Base-by-base conservation (phyloP, 1,139 yeast genomes). In the Lodderomyces elongisporus region DNA sequence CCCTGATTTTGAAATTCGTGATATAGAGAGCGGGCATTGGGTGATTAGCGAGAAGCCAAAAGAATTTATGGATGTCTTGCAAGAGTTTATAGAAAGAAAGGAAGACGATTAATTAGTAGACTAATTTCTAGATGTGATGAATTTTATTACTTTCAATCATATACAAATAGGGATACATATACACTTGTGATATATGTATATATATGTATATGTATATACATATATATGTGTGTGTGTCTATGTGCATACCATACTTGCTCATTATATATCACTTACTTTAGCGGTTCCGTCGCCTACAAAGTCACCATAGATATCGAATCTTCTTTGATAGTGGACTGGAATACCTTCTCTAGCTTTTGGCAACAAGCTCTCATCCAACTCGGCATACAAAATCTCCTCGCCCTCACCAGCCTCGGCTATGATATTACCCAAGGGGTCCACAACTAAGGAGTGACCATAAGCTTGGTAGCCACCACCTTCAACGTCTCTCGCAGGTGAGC, bases 21-120 rank as follows among this genome's bases (percentile, higher is more conserved):
- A 85, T 48, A 65, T 91, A 20, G 79, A 85, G 17, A 74, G 88
- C 2, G 96, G 96, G 1, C 98, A 91, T 57, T 91, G 96, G 96
- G 74, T 85, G 16, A 83, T 83, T 45, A 76, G 84, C 38, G 95
- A 85, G 48, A 77, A 80, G 44, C 94, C 95, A 1, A 46, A 61
- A 4, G 89, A 78, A 47, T 84, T 87, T 43, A 62, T 80, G 30
- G 75, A 69, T 4, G 60, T 60, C 5, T 72, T 83, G 15, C 62
- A 62, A 13, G 79, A 77, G 22, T 85, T 76, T 60, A 62, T 84
- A 16, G 76, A 72, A 40, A 62, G 74, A 40, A 64, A 69, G 37
- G 84, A 77, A 46, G 83, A 77, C 35, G 52, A 41, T 15, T 34
- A 35, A 26, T 16, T 4, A 14, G 5, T 7, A 5, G 12, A n/a